Conservation (phyloP, 2,329 filamentous ascomycete genomes). For the Aspergillus piperis region DNA sequence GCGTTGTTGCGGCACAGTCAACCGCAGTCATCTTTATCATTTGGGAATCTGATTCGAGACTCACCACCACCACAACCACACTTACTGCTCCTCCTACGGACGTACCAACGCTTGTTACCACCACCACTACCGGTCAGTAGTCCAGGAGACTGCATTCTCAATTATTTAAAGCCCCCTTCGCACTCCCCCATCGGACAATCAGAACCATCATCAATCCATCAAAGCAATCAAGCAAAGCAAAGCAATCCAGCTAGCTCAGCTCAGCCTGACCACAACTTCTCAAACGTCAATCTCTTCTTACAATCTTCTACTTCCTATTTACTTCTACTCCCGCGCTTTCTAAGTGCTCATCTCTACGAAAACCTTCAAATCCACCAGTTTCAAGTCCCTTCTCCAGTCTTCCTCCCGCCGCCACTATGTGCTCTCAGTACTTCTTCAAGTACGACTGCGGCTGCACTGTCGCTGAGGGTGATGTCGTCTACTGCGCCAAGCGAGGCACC, state of each 20-base stretch:
- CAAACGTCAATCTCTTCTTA: conserved; percentile 3
- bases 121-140: too few species aligned
- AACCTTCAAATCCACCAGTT: not conserved
- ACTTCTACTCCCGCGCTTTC: too few species aligned
- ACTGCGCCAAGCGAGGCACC: conserved; percentile 37
- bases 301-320: too few species aligned
- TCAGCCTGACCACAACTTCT: conserved; percentile 4
- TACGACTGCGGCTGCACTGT: conserved; percentile 42
- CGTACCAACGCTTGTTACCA: not conserved
- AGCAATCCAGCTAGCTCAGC: conserved; percentile 4
- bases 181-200: not conserved
- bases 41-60: conserved; percentile 26
- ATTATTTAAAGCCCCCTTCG: not conserved
- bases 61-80: conserved; percentile 18
- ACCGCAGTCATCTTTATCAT: conserved; percentile 22
- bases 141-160: not conserved
- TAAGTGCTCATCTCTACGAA: too few species aligned
- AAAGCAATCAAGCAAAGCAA: conserved; percentile 12
- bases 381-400: not conserved
- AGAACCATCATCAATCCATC: not conserved
- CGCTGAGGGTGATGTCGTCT: conserved; percentile 36
- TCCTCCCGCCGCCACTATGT: conserved; percentile 30
- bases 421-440: conserved; percentile 39
- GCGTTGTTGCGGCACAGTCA: conserved; percentile 27
- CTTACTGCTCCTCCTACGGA: not conserved